A percentile compares a stretch with the other conserved stretches of the same genome.
Conservation (phyloP, 495 filamentous ascomycete genomes). For the Astrocystis sublimbata region DNA sequence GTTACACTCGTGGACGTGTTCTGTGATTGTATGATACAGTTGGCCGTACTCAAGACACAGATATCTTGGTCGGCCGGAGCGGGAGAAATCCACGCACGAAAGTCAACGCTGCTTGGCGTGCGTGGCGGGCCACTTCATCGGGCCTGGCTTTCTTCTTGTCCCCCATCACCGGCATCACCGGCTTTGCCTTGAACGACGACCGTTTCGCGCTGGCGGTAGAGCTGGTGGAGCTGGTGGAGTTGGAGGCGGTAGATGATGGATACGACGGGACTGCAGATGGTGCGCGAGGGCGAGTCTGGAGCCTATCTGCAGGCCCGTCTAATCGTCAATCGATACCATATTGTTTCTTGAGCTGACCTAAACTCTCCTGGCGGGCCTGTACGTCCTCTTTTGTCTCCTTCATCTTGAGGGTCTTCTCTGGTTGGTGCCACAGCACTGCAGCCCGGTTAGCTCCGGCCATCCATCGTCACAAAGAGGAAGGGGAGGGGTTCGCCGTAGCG, state of each 20-base stretch:
- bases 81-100: slow-evolving; percentile 44
- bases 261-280: slow-evolving; percentile 57
- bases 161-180: slow-evolving; percentile 29
- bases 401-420: slow-evolving; percentile 91
- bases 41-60: slow-evolving; percentile 30
- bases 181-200: slow-evolving; percentile 31
- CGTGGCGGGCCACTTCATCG: slow-evolving; percentile 37
- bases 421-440: slow-evolving; percentile 94
- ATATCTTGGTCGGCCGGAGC: slow-evolving; percentile 35
- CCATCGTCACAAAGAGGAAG: no score
- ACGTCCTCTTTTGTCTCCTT: slow-evolving; percentile 96
- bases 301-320: slow-evolving; percentile 60
- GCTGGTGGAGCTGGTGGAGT: slow-evolving; percentile 37
- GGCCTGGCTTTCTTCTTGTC: slow-evolving; percentile 32
- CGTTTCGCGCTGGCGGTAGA: slow-evolving; percentile 32
- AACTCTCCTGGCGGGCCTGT: slow-evolving; percentile 88
- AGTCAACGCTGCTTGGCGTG: slow-evolving; percentile 43
- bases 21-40: slow-evolving; percentile 16
- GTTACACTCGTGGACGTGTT: slow-evolving; percentile 20
- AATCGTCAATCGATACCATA: slow-evolving; percentile 95
- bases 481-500: no score
- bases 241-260: slow-evolving; percentile 41
- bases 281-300: slow-evolving; percentile 40
- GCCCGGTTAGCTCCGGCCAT: slow-evolving; percentile 19
- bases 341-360: slow-evolving; percentile 96